These are phyloP conservation scores for Cercis canadensis DNA, from an alignment of 306 rosid genomes.

Conservation along the genomic window DNA sequence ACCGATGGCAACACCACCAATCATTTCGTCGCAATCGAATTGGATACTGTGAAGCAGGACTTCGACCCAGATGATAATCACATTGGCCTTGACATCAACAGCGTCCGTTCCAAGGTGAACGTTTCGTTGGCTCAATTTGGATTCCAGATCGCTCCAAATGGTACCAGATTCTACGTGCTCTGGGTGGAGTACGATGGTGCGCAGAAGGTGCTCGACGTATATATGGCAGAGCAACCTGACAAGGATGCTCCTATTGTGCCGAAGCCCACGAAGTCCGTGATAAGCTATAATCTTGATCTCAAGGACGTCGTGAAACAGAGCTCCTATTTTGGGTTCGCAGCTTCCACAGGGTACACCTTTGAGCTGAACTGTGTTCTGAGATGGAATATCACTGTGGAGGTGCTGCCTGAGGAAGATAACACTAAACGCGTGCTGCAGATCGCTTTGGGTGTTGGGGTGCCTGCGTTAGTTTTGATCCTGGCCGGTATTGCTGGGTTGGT, in stretches of 20 bases:
- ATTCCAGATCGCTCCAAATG: slow-evolving; percentile 52
- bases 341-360: slow-evolving; percentile 56
- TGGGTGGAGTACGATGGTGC: slow-evolving; percentile 71
- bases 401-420: background rate
- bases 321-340: slow-evolving; percentile 74
- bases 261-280: slow-evolving; percentile 50
- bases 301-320: slow-evolving; percentile 25
- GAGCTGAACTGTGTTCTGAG: slow-evolving; percentile 66
- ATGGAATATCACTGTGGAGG: slow-evolving; percentile 72
- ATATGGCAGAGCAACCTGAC: slow-evolving; percentile 41
- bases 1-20: slow-evolving; percentile 59
- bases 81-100: slow-evolving; percentile 66
- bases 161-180: slow-evolving; percentile 37
- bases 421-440: slow-evolving; percentile 16
- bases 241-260: slow-evolving; percentile 19
- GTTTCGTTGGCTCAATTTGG: slow-evolving; percentile 40
- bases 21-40: slow-evolving; percentile 64
- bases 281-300: slow-evolving; percentile 49
- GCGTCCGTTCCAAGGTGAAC: slow-evolving; percentile 45
- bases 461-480: slow-evolving; percentile 27
- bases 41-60: slow-evolving; percentile 66
- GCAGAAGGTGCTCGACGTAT: slow-evolving; percentile 41
- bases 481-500: slow-evolving; percentile 27
- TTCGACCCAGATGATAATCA: slow-evolving; percentile 71
- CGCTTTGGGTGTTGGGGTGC: slow-evolving; percentile 57